Conservation (phyloP, 352 stramenopile genomes). For the Halophytophthora batemanensis region DNA sequence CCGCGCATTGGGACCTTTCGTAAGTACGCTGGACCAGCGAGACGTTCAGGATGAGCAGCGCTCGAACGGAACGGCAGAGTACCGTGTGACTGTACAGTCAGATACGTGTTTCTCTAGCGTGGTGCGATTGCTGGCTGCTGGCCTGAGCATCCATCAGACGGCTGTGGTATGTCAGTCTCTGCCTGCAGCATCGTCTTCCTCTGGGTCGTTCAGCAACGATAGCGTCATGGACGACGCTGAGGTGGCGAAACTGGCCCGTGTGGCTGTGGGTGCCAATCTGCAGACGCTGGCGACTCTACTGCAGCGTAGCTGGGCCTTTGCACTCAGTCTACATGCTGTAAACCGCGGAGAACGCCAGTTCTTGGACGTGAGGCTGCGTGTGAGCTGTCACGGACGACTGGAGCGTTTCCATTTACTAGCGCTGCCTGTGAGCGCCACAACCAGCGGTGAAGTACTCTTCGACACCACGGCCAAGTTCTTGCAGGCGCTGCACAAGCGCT, state of each 20-base stretch:
- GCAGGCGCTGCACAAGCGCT: constrained; percentile 13
- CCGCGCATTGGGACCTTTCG: constrained; percentile 3
- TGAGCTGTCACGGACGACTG: constrained; percentile 8
- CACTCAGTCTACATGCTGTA: constrained; percentile 12
- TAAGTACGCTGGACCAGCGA: constrained; percentile 14
- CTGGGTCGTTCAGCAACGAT: neutral
- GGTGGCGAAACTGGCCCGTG: constrained; percentile 6
- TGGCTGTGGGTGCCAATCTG: constrained; percentile 16
- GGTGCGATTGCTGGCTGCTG: constrained; percentile 13
- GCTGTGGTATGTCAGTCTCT: constrained; percentile 12
- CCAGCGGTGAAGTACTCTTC: constrained; percentile 10
- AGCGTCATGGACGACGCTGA: neutral
- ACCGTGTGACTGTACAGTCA: constrained; percentile 12
- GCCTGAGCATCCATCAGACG: constrained; percentile 20
- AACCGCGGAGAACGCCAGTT: constrained; percentile 7
- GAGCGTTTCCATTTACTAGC: constrained; percentile 15
- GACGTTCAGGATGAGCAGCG: constrained; percentile 12
- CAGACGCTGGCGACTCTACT: constrained; percentile 13
- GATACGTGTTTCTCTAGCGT: constrained; percentile 11
- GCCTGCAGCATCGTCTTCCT: neutral
- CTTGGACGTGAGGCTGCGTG: constrained; percentile 16
- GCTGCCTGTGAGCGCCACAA: constrained; percentile 6
- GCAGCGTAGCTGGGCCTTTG: constrained; percentile 17
- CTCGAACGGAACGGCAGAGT: constrained; percentile 20
- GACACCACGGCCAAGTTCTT: constrained; percentile 15